Percentiles rank a stretch among this genome's conserved stretches.
Conservation (phyloP, 2,329 filamentous ascomycete species). For the Hyphodiscus sp. region DNA sequence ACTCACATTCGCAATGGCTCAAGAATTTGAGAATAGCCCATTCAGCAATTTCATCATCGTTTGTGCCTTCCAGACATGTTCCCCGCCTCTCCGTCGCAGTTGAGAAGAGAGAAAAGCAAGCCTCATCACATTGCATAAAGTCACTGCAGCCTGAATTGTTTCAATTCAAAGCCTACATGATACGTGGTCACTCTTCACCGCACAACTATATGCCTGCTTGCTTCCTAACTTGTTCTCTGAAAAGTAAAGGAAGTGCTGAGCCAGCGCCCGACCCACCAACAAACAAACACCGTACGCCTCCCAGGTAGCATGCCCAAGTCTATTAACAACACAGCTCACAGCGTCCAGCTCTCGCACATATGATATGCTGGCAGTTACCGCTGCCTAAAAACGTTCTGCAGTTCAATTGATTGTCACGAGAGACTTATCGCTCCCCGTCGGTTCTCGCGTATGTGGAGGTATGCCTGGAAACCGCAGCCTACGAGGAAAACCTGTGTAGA, state of each 20-base stretch:
- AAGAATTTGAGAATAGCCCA: too few species aligned
- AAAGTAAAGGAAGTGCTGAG: neutral
- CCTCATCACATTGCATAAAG: neutral
- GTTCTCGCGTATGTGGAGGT: constrained; percentile 77
- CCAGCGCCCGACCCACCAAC: neutral
- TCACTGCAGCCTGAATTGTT: neutral
- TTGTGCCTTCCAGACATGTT: too few species aligned
- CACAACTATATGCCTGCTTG: neutral
- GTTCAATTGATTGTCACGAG: constrained; percentile 24
- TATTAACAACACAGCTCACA: neutral
- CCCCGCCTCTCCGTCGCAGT: neutral
- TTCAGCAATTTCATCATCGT: too few species aligned
- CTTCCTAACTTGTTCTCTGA: neutral
- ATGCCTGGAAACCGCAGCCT: constrained; percentile 86
- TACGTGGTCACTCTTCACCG: neutral
- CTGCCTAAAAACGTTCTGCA: neutral
- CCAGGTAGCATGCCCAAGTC: constrained; percentile 2
- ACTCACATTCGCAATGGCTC: too few species aligned
- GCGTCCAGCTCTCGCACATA: neutral
- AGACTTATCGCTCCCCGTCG: constrained; percentile 79
- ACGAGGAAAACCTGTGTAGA: constrained; percentile 69
- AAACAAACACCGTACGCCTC: constrained; percentile 20
- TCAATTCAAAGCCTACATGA: neutral
- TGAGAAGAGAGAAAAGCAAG: neutral
- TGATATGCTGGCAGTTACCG: neutral